Percentiles rank a stretch among this genome's conserved stretches.
These are phyloP conservation scores for Aspergillus homomorphus DNA, from an alignment of 495 filamentous ascomycete species.

Conservation along the genomic window DNA sequence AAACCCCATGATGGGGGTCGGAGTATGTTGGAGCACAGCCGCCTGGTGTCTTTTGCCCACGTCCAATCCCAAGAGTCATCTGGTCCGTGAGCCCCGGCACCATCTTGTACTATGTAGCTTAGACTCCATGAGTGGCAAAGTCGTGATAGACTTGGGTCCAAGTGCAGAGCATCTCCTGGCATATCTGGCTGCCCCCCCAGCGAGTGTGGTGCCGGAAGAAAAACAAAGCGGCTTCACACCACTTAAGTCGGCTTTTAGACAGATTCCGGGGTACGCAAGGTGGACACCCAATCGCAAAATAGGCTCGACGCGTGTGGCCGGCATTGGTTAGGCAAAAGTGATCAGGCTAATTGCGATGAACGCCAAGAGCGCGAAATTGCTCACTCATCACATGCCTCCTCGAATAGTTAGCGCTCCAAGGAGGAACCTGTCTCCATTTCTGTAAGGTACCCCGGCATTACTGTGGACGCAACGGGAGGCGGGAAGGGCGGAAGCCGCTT, in stretches of 20 bases:
- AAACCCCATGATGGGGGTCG: conserved; percentile 1
- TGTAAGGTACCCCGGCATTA: background rate
- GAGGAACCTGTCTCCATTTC: background rate
- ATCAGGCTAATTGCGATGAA: background rate
- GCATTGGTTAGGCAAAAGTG: background rate
- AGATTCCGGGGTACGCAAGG: background rate
- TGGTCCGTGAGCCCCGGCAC: background rate
- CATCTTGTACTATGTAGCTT: background rate
- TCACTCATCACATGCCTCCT: conserved; percentile 2
- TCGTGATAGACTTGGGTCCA: background rate
- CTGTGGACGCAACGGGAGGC: background rate
- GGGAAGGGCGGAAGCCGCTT: background rate
- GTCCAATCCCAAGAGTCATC: background rate
- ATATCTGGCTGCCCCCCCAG: background rate
- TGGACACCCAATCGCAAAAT: background rate
- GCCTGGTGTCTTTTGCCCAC: background rate
- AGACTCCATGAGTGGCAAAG: background rate
- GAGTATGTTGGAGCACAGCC: background rate
- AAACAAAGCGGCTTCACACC: background rate
- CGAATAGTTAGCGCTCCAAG: background rate
- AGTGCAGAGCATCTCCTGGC: background rate
- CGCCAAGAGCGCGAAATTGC: conserved; percentile 2
- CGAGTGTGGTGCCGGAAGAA: background rate
- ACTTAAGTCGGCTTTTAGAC: background rate
- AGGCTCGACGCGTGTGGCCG: background rate